phyloP scores from a whole-genome alignment of 352 stramenopile genomes.

The Phytophthora boehmeriae region DNA sequence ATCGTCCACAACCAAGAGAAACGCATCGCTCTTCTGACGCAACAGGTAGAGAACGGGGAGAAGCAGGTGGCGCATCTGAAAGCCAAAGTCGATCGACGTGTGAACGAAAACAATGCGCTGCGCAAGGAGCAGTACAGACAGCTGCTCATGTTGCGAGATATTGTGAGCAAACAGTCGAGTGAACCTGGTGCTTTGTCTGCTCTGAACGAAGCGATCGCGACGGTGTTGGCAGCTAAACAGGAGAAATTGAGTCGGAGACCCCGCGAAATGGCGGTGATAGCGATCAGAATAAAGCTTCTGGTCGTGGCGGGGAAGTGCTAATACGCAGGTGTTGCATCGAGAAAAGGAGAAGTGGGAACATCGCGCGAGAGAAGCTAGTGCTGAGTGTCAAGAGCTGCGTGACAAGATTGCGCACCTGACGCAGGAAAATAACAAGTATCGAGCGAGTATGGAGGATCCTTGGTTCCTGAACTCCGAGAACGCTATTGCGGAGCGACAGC shows the following conservation, averaged over 20 bases:
- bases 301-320: constrained; percentile 17
- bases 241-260: constrained; percentile 2
- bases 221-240: constrained; percentile 31
- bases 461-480: constrained; percentile 55
- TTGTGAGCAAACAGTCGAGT: constrained; percentile 60
- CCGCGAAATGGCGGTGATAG: constrained; percentile 15
- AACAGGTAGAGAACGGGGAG: constrained; percentile 39
- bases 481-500: constrained; percentile 52
- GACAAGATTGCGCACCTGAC: constrained; percentile 50
- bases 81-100: constrained; percentile 64
- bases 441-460: constrained; percentile 28
- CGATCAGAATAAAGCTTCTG: constrained; percentile 12
- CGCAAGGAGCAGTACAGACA: constrained; percentile 81
- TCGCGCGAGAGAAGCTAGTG: constrained; percentile 47
- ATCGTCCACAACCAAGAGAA: constrained; percentile 21
- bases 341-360: constrained; percentile 79
- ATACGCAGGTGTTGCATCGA: constrained; percentile 32
- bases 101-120: constrained; percentile 66
- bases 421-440: constrained; percentile 44
- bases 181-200: constrained; percentile 53
- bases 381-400: constrained; percentile 54
- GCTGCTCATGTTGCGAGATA: constrained; percentile 70
- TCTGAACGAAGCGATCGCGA: constrained; percentile 65
- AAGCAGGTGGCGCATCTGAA: constrained; percentile 43
- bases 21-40: constrained; percentile 17